Conservation (phyloP, 176 grass and related monocot species). For the Oryza punctata region DNA sequence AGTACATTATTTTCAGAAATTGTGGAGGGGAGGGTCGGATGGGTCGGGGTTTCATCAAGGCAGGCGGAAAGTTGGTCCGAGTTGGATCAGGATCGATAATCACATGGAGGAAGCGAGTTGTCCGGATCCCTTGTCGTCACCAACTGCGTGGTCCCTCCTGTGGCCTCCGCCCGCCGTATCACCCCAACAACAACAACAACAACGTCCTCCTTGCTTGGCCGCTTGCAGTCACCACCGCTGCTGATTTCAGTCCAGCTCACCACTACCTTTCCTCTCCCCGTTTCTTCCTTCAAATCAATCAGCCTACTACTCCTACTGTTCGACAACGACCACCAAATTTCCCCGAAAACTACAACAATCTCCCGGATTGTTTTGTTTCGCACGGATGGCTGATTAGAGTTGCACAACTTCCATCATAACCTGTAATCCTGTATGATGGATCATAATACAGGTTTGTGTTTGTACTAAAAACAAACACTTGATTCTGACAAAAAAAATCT, state of each 20-base stretch:
- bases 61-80: background rate
- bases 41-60: background rate
- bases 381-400: background rate
- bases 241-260: background rate
- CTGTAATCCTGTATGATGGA: no score
- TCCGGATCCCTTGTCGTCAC: background rate
- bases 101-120: constrained; percentile 5
- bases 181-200: background rate
- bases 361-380: background rate
- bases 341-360: background rate
- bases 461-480: no score
- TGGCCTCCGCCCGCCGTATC: background rate
- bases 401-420: no score
- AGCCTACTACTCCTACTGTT: background rate
- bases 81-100: background rate
- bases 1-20: no score
- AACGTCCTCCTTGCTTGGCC: background rate
- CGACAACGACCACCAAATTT: constrained; percentile 21
- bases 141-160: background rate
- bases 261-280: background rate
- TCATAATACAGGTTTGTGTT: no score
- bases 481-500: no score
- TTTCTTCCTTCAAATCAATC: background rate
- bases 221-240: background rate
- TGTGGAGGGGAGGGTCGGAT: background rate